Base-by-base conservation (phyloP, 352 stramenopile genomes). In the Phytophthora sp. region DNA sequence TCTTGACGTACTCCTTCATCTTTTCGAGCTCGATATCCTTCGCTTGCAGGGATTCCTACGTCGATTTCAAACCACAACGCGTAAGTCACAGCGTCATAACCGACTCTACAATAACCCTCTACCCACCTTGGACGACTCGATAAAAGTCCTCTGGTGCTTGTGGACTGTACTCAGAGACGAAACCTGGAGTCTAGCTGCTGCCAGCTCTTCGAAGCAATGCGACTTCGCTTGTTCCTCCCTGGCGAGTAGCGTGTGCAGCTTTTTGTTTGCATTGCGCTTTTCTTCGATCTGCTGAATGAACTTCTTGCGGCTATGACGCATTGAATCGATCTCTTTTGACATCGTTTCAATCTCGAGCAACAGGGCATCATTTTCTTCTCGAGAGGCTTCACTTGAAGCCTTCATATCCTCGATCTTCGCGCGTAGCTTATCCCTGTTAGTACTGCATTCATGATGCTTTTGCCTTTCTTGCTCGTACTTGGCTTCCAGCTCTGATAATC, bases 281-380 rank as follows among this genome's bases (percentile, higher is more conserved):
- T 94, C 85, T 30, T 92, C 82, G 24, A 94, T 68, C 44, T 95
- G 87, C 46, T 90, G 76, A 27, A 85, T 20, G 13, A 89, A 73
- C 57, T 93, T 95, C 61, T 92, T 93, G 6, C 86, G 82, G 21
- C 68, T 69, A 30, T 89, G 78, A 7, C 84, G 83, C 45, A 79
- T 53, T 11, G 74, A 57, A 31, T 93, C 80, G 30, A 92, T 54
- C 24, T 92, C 81, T 34, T 82, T 82, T 21, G 53, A 55, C 20
- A 94, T 74, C 7, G 75, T 77, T 17, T 92, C 83, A 45, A 95
- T 92, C 57, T 95, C 87, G 3, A 69, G 44, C 11, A 92, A 65
- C 17, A 94, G 52, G 0, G 83, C 83, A 38, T 94, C 86, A 38
- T 92, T 94, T 54, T 92, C 86, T 63, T 92, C 80, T 59, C 79